Percentiles rank a stretch among this genome's conserved stretches.
Evolutionary conservation across 2,329 filamentous ascomycete genomes (phyloP).

Genomic region (Daldinia sp.): DNA sequence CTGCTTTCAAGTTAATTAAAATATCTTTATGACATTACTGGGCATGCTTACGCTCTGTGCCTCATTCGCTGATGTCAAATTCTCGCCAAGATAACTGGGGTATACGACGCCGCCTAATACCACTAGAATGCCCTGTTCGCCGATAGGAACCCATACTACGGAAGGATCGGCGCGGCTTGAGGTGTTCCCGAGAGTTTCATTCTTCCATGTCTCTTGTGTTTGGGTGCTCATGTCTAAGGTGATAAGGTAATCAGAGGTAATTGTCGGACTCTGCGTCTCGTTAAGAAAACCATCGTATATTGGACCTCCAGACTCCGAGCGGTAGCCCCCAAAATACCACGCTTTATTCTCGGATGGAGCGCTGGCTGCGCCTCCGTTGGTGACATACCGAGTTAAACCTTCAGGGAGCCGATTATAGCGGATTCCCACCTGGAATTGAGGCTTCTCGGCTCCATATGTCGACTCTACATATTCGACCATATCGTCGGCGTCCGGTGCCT

Average conservation of each 20-base stretch:
- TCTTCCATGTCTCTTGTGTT: conserved; percentile 65
- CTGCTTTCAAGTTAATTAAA: conserved; percentile 54
- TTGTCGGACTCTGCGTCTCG: conserved; percentile 53
- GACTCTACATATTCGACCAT: conserved; percentile 66
- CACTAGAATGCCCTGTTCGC: conserved; percentile 79
- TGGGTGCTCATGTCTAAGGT: conserved; percentile 69
- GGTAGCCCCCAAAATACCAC: conserved; percentile 77
- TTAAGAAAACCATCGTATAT: conserved; percentile 58
- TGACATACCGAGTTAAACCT: conserved; percentile 70
- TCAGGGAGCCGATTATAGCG: conserved; percentile 55
- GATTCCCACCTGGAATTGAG: conserved; percentile 60
- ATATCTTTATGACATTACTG: neutral
- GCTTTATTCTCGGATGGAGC: conserved; percentile 77
- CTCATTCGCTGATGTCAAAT: conserved; percentile 49
- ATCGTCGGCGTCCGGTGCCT: conserved; percentile 57
- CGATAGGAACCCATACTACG: conserved; percentile 82
- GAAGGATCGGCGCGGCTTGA: conserved; percentile 71
- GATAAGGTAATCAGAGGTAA: conserved; percentile 69
- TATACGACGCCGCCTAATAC: conserved; percentile 80
- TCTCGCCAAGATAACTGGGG: conserved; percentile 60
- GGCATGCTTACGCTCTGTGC: conserved; percentile 56
- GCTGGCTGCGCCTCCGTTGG: conserved; percentile 72
- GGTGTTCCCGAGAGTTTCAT: conserved; percentile 62
- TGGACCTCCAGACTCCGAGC: conserved; percentile 61
- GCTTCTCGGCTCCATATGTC: conserved; percentile 61